A percentile compares a stretch with the other conserved stretches of the same genome.
These are phyloP conservation scores for Malassezia globosa DNA, from an alignment of 1,284 basidiomycete genomes.

Conservation along the genomic window DNA sequence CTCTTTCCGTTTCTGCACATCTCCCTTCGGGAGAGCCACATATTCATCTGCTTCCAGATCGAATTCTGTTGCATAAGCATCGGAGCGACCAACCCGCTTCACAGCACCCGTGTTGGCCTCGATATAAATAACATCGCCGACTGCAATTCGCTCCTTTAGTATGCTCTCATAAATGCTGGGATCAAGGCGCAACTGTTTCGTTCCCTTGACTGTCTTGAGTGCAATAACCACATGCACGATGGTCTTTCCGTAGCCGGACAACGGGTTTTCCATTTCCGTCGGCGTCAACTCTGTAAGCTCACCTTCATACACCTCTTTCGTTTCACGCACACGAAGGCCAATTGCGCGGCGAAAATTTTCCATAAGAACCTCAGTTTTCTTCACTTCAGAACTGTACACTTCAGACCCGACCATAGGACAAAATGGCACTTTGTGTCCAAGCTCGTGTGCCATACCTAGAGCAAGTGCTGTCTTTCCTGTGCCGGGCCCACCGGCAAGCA, in stretches of 20 bases:
- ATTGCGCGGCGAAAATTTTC: conserved; percentile 91
- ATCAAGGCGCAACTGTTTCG: conserved; percentile 87
- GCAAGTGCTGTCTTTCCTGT: conserved; percentile 94
- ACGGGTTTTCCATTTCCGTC: conserved; percentile 52
- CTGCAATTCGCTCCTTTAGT: conserved; percentile 89
- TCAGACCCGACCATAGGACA: conserved; percentile 97
- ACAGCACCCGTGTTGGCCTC: conserved; percentile 90
- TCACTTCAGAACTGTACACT: conserved; percentile 92
- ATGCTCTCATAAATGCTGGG: conserved; percentile 94
- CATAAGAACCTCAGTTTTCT: conserved; percentile 97
- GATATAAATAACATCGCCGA: conserved; percentile 94
- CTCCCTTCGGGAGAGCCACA: conserved; percentile 91
- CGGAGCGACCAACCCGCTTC: conserved; percentile 92
- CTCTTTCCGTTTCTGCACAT: conserved; percentile 94
- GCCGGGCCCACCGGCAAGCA: conserved; percentile 79
- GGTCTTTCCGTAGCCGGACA: conserved; percentile 87
- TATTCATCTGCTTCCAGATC: conserved; percentile 97
- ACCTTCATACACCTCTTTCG: conserved; percentile 96
- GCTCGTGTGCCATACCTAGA: conserved; percentile 80
- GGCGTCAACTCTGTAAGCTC: conserved; percentile 96
- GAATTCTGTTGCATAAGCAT: conserved; percentile 96
- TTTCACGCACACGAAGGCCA: conserved; percentile 62
- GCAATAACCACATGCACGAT: conserved; percentile 93
- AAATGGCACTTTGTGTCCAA: conserved; percentile 89
- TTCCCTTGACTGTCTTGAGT: conserved; percentile 95